Evolutionary conservation across 2,329 filamentous ascomycete species (phyloP), one percentile per base, ranked within the genome.

Genomic region (Huntiella bhutanensis): DNA sequence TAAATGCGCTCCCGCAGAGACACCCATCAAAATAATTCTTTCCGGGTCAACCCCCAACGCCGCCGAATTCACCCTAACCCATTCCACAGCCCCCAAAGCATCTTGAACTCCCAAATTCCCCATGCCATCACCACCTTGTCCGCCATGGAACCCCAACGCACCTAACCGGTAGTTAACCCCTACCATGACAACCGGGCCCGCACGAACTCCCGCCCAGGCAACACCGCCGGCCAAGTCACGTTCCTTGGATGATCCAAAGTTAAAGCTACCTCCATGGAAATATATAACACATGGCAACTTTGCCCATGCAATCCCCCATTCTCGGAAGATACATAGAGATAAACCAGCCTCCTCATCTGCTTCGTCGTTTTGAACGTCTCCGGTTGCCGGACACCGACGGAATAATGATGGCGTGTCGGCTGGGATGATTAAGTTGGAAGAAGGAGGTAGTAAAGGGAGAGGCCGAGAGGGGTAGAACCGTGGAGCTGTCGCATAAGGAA

Each of bases 71-170:
- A 68, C 62, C 51, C 65, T 63, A 19, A 80, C 68, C 77, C 77
- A 82, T 47, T 65, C 59, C 16, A 81, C 61, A 10, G 73, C 63
- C 11, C 69, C 54, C 49, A 69, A 64, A 58, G 81, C 76, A 54
- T 82, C 78, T 52, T 67, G 65, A 50, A 82, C 59, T 1, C 80
- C 80, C 15, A 78, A 58, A 53, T 84, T 85, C 45, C 78, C 60
- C 35, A 67, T 66, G 11, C 66, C 62, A 28, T 71, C 66, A 7
- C 32, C 41, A 46, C 71, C 53, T 7, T 58, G 58, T n/a, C 68
- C 75, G 7, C 73, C 69, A 22, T 83, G 59, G 59, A 88, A 85
- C 0, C 82, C 82, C 55, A 84, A 64, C 4, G 73, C 70, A 2
- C 75, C 75, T 42, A 82, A 66, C 7, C 80, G 68, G 58, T 82